Conservation (phyloP, 768 basidiomycete genomes). For the Pisolithus marmoratus region DNA sequence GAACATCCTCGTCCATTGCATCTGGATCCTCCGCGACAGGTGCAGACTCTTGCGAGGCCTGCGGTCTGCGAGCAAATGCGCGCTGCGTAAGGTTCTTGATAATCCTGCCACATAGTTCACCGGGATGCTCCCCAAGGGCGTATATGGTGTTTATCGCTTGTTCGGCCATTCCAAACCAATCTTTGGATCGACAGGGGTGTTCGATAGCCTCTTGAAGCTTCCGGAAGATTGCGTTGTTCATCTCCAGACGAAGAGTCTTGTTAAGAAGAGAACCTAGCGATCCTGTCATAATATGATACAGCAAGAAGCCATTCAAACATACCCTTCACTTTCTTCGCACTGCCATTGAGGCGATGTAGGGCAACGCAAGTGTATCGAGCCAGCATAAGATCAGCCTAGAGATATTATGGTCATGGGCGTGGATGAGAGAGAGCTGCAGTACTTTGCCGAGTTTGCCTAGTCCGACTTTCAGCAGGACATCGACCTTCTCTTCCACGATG, state of each 20-base stretch:
- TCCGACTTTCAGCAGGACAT: conserved; percentile 80
- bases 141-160: conserved; percentile 97
- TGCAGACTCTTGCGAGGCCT: conserved; percentile 2
- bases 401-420: not conserved
- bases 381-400: conserved; percentile 78
- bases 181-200: conserved; percentile 73
- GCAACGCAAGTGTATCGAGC: conserved; percentile 94
- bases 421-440: conserved; percentile 3
- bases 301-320: conserved; percentile 2
- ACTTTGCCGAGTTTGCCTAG: conserved; percentile 83
- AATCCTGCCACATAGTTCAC: conserved; percentile 70
- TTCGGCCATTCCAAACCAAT: conserved; percentile 97
- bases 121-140: conserved; percentile 89
- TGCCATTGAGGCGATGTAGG: conserved; percentile 86
- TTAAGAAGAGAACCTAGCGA: conserved; percentile 75
- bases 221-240: conserved; percentile 81
- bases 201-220: conserved; percentile 80
- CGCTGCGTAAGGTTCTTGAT: conserved; percentile 75
- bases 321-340: conserved; percentile 97
- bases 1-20: conserved; percentile 47
- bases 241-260: conserved; percentile 79
- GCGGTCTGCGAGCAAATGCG: conserved; percentile 49
- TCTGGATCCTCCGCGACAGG: conserved; percentile 30
- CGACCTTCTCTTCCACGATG: conserved; percentile 78
- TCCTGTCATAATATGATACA: not conserved